Evolutionary conservation across 495 filamentous ascomycete genomes (phyloP).

Genomic region (Trichoderma gamsii): DNA sequence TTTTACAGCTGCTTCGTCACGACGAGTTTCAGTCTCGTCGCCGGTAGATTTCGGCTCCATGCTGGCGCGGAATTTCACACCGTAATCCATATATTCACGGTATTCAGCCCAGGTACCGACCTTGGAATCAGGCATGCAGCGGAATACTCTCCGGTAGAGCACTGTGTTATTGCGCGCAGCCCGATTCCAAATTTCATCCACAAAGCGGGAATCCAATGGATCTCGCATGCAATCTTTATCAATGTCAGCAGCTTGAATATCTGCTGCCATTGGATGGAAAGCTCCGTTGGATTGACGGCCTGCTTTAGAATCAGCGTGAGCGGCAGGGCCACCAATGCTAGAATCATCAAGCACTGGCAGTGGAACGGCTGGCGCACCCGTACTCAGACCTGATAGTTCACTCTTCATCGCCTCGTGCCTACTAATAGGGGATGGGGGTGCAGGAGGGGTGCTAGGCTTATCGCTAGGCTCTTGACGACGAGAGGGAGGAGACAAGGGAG

Average conservation of each 20-base stretch:
- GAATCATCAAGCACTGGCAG: constrained; percentile 66
- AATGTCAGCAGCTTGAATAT: constrained; percentile 54
- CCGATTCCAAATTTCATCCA: constrained; percentile 79
- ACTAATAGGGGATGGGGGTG: not conserved
- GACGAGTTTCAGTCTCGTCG: constrained; percentile 20
- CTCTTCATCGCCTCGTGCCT: constrained; percentile 27
- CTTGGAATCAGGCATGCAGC: constrained; percentile 93
- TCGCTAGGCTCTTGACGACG: not conserved
- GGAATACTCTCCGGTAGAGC: constrained; percentile 86
- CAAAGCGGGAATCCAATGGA: constrained; percentile 77
- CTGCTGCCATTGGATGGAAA: constrained; percentile 53
- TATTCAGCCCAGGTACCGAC: constrained; percentile 93
- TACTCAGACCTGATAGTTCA: constrained; percentile 49
- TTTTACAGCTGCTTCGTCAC: constrained; percentile 18
- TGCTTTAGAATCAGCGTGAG: constrained; percentile 35
- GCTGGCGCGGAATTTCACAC: constrained; percentile 68
- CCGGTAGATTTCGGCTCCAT: constrained; percentile 28
- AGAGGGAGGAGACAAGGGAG: not conserved
- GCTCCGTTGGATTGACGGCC: constrained; percentile 30
- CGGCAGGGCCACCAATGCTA: constrained; percentile 67
- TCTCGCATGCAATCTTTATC: constrained; percentile 61
- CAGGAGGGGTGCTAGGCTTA: not conserved
- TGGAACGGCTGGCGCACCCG: constrained; percentile 59
- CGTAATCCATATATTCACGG: constrained; percentile 76
- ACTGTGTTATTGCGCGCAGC: constrained; percentile 92